phyloP scores from a whole-genome alignment of 306 rosid species.

The Delonix regia region DNA sequence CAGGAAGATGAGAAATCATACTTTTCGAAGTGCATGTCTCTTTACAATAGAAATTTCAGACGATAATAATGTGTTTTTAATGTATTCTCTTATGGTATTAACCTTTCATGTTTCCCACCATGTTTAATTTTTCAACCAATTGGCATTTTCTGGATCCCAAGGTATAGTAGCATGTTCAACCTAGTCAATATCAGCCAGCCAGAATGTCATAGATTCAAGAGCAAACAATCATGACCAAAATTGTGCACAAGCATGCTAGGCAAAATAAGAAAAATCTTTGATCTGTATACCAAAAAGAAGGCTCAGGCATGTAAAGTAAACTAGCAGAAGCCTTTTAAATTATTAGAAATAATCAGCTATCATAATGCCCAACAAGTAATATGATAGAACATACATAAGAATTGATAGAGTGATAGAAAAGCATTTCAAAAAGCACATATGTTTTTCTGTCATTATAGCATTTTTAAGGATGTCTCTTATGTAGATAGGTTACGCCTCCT shows the following conservation, averaged over 20 bases:
- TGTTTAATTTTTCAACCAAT: slow-evolving; percentile 5
- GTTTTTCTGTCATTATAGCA: not conserved
- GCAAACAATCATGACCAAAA: slow-evolving; percentile 9
- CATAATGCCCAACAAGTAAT: no score
- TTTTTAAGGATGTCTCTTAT: not conserved
- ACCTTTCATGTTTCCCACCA: slow-evolving; percentile 16
- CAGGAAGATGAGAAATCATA: not conserved
- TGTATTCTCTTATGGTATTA: slow-evolving; percentile 1
- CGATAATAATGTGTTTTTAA: not conserved
- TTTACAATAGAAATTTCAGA: not conserved
- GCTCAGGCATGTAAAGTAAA: no score
- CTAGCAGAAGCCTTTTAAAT: no score
- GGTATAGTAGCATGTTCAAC: slow-evolving; percentile 15
- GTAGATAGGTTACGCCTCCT: not conserved
- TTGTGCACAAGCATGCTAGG: not conserved
- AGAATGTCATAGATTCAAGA: not conserved
- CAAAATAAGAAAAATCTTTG: slow-evolving; percentile 6
- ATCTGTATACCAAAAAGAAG: not conserved
- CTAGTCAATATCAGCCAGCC: slow-evolving; percentile 5
- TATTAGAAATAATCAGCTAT: no score
- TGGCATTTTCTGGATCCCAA: no score
- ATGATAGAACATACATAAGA: no score
- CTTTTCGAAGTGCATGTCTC: not conserved
- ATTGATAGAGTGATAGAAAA: no score
- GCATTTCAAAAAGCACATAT: no score